These are phyloP conservation scores for Auricularia heimuer DNA, from an alignment of 768 basidiomycete species.

Conservation along the genomic window DNA sequence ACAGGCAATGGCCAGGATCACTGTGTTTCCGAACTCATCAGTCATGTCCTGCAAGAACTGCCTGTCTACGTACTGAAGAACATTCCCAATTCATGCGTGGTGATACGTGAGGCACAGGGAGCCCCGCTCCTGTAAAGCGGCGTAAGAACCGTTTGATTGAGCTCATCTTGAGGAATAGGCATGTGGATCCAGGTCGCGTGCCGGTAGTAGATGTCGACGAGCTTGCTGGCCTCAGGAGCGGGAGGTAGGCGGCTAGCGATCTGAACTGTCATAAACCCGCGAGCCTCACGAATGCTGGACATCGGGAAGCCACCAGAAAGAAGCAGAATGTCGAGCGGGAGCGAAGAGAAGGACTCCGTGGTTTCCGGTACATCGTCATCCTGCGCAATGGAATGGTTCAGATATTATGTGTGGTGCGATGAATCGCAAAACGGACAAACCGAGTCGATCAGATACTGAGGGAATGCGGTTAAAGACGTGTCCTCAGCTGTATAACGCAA, in stretches of 20 bases:
- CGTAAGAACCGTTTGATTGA: constrained; percentile 19
- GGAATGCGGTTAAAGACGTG: too few relatives aligned
- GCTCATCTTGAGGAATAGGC: too few relatives aligned
- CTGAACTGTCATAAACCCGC: neutral
- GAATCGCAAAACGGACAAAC: neutral
- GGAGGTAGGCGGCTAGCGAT: constrained; percentile 36
- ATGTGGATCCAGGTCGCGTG: constrained; percentile 62
- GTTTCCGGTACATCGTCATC: neutral
- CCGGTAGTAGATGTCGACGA: constrained; percentile 51
- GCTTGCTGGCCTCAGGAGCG: constrained; percentile 44
- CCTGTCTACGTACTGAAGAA: neutral
- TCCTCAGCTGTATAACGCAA: neutral
- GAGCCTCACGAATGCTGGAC: too few relatives aligned
- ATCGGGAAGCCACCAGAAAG: too few relatives aligned
- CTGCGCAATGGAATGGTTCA: neutral
- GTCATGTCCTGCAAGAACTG: neutral
- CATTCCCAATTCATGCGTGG: neutral
- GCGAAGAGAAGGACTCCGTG: neutral
- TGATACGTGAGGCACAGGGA: neutral
- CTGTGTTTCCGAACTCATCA: constrained; percentile 34
- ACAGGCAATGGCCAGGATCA: neutral
- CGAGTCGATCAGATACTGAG: neutral
- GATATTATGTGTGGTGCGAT: neutral
- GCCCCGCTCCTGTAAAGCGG: neutral
- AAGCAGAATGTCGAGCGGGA: too few relatives aligned